These are phyloP conservation scores for Dendrobium catenatum DNA, from an alignment of 106 monocot species.

Conservation along the genomic window DNA sequence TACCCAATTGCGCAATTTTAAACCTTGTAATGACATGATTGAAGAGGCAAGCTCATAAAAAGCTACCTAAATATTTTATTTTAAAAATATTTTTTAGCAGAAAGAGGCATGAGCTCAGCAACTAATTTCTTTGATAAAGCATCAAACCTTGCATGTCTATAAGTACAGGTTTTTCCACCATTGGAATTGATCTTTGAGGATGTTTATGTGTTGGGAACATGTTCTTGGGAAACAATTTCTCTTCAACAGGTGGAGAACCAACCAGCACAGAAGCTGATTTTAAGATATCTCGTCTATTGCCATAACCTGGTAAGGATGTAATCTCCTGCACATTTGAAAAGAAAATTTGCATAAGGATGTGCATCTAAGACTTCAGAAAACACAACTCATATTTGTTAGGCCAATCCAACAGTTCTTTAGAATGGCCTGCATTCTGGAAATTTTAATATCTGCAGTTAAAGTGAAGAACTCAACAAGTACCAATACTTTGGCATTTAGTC, in stretches of 20 bases:
- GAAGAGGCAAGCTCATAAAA: neutral
- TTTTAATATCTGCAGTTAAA: neutral
- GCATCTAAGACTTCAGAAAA: slow-evolving; percentile 2
- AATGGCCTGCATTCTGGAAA: neutral
- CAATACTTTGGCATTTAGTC: neutral
- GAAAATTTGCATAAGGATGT: neutral
- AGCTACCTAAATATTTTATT: neutral
- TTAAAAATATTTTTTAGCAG: neutral
- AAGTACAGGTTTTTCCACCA: neutral
- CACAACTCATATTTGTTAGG: neutral
- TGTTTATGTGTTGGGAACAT: neutral
- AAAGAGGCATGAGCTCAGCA: neutral
- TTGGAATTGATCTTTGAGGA: slow-evolving; percentile 1
- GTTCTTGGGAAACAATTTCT: neutral
- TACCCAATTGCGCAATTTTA: no score
- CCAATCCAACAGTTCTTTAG: neutral
- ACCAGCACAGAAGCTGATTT: neutral
- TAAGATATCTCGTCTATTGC: neutral
- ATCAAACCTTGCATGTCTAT: neutral
- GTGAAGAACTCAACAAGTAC: neutral
- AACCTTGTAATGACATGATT: neutral
- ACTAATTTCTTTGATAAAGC: neutral
- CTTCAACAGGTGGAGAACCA: neutral
- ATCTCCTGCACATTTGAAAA: neutral
- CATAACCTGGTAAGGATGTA: neutral